phyloP scores from a whole-genome alignment of 1,284 basidiomycete species.

The Moesziomyces parantarcticus region DNA sequence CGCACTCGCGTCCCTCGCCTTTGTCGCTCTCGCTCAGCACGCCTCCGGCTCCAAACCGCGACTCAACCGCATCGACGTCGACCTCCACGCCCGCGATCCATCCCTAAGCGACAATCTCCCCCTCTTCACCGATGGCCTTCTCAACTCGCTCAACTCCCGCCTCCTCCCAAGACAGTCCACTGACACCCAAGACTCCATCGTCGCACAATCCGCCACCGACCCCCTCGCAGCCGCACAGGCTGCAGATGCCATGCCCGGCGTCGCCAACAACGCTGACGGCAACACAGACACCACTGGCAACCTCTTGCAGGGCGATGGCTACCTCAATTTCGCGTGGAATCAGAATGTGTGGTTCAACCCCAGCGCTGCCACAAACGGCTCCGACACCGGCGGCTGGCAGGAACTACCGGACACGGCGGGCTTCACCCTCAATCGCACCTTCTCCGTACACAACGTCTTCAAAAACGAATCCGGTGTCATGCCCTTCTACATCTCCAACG shows the following conservation, averaged over 20 bases:
- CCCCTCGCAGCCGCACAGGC: constrained; percentile 25
- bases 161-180: constrained; percentile 23
- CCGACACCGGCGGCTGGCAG: constrained; percentile 69
- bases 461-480: constrained; percentile 46
- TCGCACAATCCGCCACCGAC: constrained; percentile 18
- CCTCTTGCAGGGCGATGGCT: constrained; percentile 36
- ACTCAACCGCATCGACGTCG: constrained; percentile 38
- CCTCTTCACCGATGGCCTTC: constrained; percentile 14
- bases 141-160: not conserved
- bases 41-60: constrained; percentile 28
- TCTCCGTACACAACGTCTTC: constrained; percentile 32
- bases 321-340: constrained; percentile 34
- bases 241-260: constrained; percentile 32
- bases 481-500: constrained; percentile 54
- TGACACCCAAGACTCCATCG: constrained; percentile 17
- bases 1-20: constrained; percentile 18
- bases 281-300: constrained; percentile 24
- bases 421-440: constrained; percentile 48
- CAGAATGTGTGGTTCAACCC: constrained; percentile 18
- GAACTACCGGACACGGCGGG: constrained; percentile 28
- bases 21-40: constrained; percentile 11
- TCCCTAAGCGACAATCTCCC: constrained; percentile 10
- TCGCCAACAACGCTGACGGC: constrained; percentile 20
- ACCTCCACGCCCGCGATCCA: constrained; percentile 9
- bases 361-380: constrained; percentile 23